Conservation (phyloP, 2,329 filamentous ascomycete genomes). For the Cercospora canescens region DNA sequence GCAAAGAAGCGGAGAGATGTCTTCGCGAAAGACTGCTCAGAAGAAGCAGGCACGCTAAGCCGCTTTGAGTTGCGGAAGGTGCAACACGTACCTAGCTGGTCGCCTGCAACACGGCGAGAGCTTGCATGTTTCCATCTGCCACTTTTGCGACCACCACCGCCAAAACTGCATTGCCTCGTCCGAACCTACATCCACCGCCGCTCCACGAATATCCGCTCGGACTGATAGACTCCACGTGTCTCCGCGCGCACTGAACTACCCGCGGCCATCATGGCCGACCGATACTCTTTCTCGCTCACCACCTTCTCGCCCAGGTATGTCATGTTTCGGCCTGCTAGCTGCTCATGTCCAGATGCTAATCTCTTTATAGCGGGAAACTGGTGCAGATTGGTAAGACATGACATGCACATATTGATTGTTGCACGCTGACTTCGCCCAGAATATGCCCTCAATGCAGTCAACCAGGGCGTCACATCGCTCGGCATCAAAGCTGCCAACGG, state of each 20-base stretch:
- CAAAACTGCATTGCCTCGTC: background rate
- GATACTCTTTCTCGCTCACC: constrained; percentile 98
- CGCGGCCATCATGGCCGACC: constrained; percentile 76
- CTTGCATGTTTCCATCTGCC: background rate
- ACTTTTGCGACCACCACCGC: background rate
- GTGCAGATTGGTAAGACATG: constrained; percentile 81
- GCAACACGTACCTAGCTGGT: constrained; percentile 3
- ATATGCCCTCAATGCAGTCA: constrained; percentile 98
- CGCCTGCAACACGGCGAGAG: background rate
- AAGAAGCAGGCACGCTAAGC: background rate
- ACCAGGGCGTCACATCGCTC: constrained; percentile 96
- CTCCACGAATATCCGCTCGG: background rate
- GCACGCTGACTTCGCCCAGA: constrained; percentile 56
- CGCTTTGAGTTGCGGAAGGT: background rate
- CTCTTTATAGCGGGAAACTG: constrained; percentile 80
- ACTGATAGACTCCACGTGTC: background rate
- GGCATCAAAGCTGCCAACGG: constrained; percentile 99
- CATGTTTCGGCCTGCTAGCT: constrained; percentile 3
- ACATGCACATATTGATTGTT: background rate
- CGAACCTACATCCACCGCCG: background rate
- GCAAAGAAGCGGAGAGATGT: constrained; percentile 5
- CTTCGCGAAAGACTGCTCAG: background rate
- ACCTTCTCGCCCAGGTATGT: constrained; percentile 98
- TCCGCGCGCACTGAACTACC: background rate
- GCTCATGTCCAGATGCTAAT: constrained; percentile 42